Percentiles rank a stretch among this genome's conserved stretches.
These are phyloP conservation scores for Selenicereus undatus DNA, from an alignment of 148 eudicot species.

Conservation along the genomic window DNA sequence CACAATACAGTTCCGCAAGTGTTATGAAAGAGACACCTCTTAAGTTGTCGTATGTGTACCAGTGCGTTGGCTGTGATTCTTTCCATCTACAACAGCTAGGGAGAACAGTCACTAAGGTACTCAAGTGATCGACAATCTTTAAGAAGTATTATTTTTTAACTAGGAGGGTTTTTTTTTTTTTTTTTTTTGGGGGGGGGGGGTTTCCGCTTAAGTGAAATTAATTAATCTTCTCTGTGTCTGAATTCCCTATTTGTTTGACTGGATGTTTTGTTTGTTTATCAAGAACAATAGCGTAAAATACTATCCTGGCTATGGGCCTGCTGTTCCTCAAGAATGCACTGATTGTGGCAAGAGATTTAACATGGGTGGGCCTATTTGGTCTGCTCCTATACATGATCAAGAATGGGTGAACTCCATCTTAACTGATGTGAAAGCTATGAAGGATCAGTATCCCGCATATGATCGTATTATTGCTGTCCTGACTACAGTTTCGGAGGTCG, in stretches of 20 bases:
- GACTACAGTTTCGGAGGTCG: slow-evolving; percentile 92
- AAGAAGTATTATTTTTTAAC: no score
- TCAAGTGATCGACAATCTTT: neutral
- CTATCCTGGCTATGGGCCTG: slow-evolving; percentile 92
- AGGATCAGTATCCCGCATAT: slow-evolving; percentile 80
- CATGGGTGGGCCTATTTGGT: slow-evolving; percentile 99
- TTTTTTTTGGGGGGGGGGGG: neutral
- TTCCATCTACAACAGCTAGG: slow-evolving; percentile 95
- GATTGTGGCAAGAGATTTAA: slow-evolving; percentile 88
- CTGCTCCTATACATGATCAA: slow-evolving; percentile 93
- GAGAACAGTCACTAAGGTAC: slow-evolving; percentile 84
- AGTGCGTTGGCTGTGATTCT: slow-evolving; percentile 94
- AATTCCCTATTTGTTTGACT: neutral
- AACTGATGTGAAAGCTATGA: slow-evolving; percentile 65
- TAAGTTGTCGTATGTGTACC: slow-evolving; percentile 87
- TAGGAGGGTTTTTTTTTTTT: neutral
- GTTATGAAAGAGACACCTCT: slow-evolving; percentile 97
- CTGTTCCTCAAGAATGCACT: slow-evolving; percentile 79
- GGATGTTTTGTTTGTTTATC: slow-evolving; percentile 11
- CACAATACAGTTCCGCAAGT: slow-evolving; percentile 48
- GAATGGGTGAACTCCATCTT: slow-evolving; percentile 92
- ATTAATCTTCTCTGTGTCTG: neutral
- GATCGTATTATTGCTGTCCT: slow-evolving; percentile 66
- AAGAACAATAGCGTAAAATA: slow-evolving; percentile 69
- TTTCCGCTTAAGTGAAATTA: neutral